These are phyloP conservation scores for Ascomycota sp. DNA, from an alignment of 2,329 filamentous ascomycete species.

Conservation along the genomic window DNA sequence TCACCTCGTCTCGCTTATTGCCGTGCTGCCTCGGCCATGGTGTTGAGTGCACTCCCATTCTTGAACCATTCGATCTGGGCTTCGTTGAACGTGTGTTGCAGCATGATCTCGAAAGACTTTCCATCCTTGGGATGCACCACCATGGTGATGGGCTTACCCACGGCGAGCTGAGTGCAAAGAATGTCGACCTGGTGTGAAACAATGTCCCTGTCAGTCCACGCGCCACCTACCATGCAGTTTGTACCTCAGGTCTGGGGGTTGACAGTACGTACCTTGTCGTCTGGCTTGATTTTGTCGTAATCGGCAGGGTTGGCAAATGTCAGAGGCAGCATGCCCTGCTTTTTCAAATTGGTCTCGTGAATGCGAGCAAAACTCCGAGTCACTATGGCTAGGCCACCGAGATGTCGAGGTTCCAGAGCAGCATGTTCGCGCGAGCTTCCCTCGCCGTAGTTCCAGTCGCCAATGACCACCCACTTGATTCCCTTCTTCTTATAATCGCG, in stretches of 20 bases:
- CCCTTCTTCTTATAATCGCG: conserved; percentile 59
- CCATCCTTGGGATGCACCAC: conserved; percentile 82
- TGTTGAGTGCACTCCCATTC: conserved; percentile 93
- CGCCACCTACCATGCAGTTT: conserved; percentile 14
- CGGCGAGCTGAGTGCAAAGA: conserved; percentile 68
- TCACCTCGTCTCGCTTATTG: conserved; percentile 5
- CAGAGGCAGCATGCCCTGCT: conserved; percentile 88
- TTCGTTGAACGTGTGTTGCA: conserved; percentile 95
- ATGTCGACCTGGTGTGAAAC: conserved; percentile 42
- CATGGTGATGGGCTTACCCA: conserved; percentile 85
- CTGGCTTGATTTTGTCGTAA: conserved; percentile 65
- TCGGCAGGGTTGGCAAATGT: conserved; percentile 78
- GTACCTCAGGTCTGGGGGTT: conserved; percentile 29
- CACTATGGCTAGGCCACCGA: conserved; percentile 67
- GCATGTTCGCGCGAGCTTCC: conserved; percentile 79
- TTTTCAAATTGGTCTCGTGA: conserved; percentile 91
- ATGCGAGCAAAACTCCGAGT: conserved; percentile 80
- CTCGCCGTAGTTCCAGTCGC: conserved; percentile 94
- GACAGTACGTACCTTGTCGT: conserved; percentile 65
- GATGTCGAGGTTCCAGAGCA: conserved; percentile 74
- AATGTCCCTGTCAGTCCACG: conserved; percentile 12
- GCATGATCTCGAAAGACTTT: conserved; percentile 57
- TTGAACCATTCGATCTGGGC: conserved; percentile 98
- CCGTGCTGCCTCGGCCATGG: conserved; percentile 60
- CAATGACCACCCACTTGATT: conserved; percentile 78